Percentiles rank a stretch among this genome's conserved stretches.
These are phyloP conservation scores for Naganishia randhawae DNA, from an alignment of 768 basidiomycete genomes.

Conservation along the genomic window DNA sequence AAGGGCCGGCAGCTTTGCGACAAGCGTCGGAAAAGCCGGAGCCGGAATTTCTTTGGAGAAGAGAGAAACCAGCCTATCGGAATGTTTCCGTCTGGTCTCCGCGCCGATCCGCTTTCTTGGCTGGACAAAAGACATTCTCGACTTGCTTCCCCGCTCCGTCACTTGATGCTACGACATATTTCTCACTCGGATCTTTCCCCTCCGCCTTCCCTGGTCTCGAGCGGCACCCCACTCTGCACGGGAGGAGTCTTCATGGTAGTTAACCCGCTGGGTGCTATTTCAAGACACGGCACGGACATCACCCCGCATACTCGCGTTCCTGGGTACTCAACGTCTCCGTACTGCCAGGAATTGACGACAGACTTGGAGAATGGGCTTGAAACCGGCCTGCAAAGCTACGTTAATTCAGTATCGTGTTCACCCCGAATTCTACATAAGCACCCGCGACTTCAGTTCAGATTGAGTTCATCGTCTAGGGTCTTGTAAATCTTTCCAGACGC, in stretches of 20 bases:
- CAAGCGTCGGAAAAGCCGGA: neutral
- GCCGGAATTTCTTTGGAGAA: too few relatives aligned
- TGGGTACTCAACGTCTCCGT: neutral
- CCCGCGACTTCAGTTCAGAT: neutral
- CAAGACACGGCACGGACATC: too few relatives aligned
- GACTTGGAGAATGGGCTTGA: neutral
- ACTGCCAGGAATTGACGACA: neutral
- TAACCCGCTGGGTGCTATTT: too few relatives aligned
- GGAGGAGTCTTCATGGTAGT: too few relatives aligned
- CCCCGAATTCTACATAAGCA: neutral
- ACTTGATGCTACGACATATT: too few relatives aligned
- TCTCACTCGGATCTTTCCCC: too few relatives aligned
- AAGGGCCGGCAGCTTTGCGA: neutral
- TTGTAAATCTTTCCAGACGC: neutral
- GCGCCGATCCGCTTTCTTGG: too few relatives aligned
- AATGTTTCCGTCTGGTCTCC: neutral
- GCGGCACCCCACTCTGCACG: too few relatives aligned
- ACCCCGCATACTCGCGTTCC: neutral
- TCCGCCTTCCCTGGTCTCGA: too few relatives aligned
- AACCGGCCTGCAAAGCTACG: neutral
- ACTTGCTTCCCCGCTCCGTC: too few relatives aligned
- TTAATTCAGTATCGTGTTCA: neutral
- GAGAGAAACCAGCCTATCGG: neutral
- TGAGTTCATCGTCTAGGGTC: neutral
- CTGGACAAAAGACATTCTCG: too few relatives aligned